phyloP scores from a whole-genome alignment of 805 yeast genomes.

The Blastobotrys peoriensis region DNA sequence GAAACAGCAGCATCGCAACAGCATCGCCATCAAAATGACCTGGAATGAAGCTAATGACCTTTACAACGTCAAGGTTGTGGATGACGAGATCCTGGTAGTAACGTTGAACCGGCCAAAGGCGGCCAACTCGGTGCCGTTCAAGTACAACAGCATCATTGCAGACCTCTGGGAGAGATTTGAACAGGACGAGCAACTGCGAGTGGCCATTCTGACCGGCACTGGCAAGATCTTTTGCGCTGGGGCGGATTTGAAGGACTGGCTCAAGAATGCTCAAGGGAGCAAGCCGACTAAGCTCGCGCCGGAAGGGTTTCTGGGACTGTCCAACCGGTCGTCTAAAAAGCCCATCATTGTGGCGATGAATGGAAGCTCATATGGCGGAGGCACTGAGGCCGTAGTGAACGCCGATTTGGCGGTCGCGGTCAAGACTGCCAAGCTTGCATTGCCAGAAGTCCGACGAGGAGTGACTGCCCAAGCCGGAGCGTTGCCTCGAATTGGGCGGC shows the following conservation, averaged over 20 bases:
- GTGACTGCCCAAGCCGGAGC: slow-evolving; percentile 26
- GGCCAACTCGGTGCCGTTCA: slow-evolving; percentile 17
- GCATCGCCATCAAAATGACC: too few relatives aligned
- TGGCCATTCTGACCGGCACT: slow-evolving; percentile 23
- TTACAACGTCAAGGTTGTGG: slow-evolving; percentile 14
- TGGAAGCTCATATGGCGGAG: slow-evolving; percentile 26
- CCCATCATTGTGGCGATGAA: slow-evolving; percentile 27
- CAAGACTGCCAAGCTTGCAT: slow-evolving; percentile 17
- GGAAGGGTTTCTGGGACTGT: slow-evolving; percentile 24
- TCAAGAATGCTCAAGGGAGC: slow-evolving; percentile 6
- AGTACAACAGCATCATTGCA: slow-evolving; percentile 14
- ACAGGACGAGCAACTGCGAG: slow-evolving; percentile 15
- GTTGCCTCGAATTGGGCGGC: slow-evolving; percentile 22
- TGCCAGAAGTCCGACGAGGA: slow-evolving; percentile 25
- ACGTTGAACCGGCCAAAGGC: slow-evolving; percentile 17
- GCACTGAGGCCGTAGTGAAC: slow-evolving; percentile 25
- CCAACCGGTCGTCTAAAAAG: slow-evolving; percentile 20
- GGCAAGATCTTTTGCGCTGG: slow-evolving; percentile 28
- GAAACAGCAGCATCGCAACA: too few relatives aligned
- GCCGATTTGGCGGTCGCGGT: slow-evolving; percentile 25
- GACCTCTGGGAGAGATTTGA: slow-evolving; percentile 20
- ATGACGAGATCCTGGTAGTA: slow-evolving; percentile 14
- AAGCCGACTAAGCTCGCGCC: not conserved
- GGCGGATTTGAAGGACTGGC: slow-evolving; percentile 25
- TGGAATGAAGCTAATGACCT: slow-evolving; percentile 10